phyloP scores from a whole-genome alignment of 805 yeast species.

The Metschnikowia lachancei region DNA sequence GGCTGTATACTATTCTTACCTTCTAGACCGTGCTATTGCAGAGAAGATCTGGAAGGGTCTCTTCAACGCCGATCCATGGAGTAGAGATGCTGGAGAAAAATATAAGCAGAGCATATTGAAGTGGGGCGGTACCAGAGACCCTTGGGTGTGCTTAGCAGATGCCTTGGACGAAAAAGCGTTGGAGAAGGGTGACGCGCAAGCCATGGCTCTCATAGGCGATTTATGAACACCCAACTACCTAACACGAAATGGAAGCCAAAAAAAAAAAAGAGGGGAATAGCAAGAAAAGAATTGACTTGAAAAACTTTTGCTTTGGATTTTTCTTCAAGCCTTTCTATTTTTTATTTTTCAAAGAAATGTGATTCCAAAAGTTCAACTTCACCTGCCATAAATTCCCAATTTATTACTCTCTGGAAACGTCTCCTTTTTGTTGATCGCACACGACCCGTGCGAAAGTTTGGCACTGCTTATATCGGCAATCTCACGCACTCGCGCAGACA shows the following conservation, averaged over 20 bases:
- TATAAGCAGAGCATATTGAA: constrained; percentile 67
- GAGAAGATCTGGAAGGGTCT: constrained; percentile 75
- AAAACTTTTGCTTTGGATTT: too few relatives aligned
- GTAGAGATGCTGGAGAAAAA: constrained; percentile 68
- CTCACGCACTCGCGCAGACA: background rate
- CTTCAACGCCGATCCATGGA: constrained; percentile 68
- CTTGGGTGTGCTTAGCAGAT: constrained; percentile 82
- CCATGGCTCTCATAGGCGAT: constrained; percentile 51
- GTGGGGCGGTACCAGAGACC: constrained; percentile 94
- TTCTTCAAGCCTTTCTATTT: too few relatives aligned
- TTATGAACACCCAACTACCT: background rate
- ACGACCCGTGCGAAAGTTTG: too few relatives aligned
- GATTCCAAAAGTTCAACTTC: background rate
- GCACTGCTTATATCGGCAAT: too few relatives aligned
- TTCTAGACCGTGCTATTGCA: constrained; percentile 91
- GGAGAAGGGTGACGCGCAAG: constrained; percentile 62
- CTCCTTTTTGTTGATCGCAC: too few relatives aligned
- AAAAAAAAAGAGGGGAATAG: background rate
- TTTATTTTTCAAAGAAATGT: too few relatives aligned
- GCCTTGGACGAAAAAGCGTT: constrained; percentile 65
- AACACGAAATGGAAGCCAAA: too few relatives aligned
- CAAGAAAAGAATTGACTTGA: too few relatives aligned
- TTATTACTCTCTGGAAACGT: too few relatives aligned
- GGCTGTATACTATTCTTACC: constrained; percentile 86
- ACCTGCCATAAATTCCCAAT: background rate